Evolutionary conservation across 768 basidiomycete genomes (phyloP).

Genomic region (Mycena galopus): DNA sequence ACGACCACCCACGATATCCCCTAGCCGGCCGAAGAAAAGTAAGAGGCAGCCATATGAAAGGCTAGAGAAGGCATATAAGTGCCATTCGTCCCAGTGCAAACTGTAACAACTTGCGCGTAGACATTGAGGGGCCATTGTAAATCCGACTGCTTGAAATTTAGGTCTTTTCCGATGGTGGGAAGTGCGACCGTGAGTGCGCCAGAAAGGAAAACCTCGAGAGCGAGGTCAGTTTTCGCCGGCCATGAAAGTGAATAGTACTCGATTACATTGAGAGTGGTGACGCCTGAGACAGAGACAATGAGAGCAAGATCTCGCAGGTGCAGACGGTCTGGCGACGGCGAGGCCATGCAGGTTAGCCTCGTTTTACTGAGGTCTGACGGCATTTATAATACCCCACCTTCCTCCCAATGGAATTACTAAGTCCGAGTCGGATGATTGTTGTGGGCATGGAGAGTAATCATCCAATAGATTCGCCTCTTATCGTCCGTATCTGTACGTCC

Average conservation of each 20-base stretch:
- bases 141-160: constrained; percentile 40
- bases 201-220: constrained; percentile 38
- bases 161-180: constrained; percentile 43
- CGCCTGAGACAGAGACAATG: constrained; percentile 40
- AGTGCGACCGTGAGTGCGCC: constrained; percentile 45
- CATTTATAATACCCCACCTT: too few species aligned
- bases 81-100: background rate
- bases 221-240: background rate
- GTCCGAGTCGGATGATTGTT: too few species aligned
- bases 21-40: constrained; percentile 42
- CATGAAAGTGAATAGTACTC: background rate
- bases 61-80: background rate
- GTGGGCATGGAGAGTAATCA: too few species aligned
- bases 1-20: constrained; percentile 42
- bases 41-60: constrained; percentile 42
- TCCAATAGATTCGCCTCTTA: too few species aligned
- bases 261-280: constrained; percentile 42
- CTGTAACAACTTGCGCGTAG: constrained; percentile 37
- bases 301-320: constrained; percentile 35
- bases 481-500: too few species aligned
- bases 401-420: too few species aligned
- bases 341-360: background rate
- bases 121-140: constrained; percentile 44
- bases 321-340: background rate
- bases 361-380: too few species aligned